Percentiles rank a stretch among this genome's conserved stretches.
phyloP scores from a whole-genome alignment of 306 rosid genomes.

The Trichosanthes truncata region DNA sequence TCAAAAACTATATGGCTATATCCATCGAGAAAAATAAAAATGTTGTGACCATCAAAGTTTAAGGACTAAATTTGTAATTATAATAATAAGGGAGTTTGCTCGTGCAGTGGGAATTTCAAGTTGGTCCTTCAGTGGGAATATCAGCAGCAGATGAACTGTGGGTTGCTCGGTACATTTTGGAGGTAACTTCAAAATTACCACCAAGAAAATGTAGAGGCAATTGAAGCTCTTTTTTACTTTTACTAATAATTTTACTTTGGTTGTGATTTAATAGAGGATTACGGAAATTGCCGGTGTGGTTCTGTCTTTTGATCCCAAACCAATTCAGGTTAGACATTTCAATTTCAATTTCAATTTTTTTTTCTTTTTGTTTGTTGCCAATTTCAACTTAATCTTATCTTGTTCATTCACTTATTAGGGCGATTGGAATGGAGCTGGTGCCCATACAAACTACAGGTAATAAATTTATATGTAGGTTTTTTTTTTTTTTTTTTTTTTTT shows the following conservation, averaged over 20 bases:
- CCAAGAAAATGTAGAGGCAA: background rate
- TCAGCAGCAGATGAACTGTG: slow-evolving; percentile 59
- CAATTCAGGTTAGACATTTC: slow-evolving; percentile 34
- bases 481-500: background rate
- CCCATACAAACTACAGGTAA: slow-evolving; percentile 65
- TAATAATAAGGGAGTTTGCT: background rate
- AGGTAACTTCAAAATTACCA: slow-evolving; percentile 20
- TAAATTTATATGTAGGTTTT: background rate
- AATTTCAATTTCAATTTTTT: background rate
- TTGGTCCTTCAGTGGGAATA: slow-evolving; percentile 54
- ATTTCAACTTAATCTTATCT: background rate
- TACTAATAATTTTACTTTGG: background rate
- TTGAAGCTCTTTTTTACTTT: background rate
- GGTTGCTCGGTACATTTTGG: slow-evolving; percentile 55
- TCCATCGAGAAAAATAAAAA: no score
- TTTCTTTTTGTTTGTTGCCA: background rate
- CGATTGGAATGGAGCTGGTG: slow-evolving; percentile 81
- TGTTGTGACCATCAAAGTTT: no score
- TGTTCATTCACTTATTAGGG: slow-evolving; percentile 24
- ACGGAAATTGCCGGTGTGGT: slow-evolving; percentile 52
- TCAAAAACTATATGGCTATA: no score
- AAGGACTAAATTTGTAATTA: background rate
- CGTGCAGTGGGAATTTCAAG: slow-evolving; percentile 60
- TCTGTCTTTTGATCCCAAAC: slow-evolving; percentile 58
- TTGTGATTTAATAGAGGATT: slow-evolving; percentile 34